These are phyloP conservation scores for Tilletia setariae DNA, from an alignment of 1,284 basidiomycete species.

Conservation along the genomic window DNA sequence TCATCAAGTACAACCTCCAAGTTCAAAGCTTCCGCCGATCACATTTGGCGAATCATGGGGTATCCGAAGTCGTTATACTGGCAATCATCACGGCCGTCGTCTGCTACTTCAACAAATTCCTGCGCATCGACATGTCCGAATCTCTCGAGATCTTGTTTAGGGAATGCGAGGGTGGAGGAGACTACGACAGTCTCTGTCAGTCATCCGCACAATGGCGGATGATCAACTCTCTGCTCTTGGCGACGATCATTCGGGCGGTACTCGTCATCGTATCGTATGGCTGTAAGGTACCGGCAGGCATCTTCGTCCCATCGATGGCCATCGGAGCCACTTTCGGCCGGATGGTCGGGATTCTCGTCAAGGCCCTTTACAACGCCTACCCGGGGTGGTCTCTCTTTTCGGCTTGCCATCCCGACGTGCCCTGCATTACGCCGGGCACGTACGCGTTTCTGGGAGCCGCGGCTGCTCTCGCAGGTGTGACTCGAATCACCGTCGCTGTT, in stretches of 20 bases:
- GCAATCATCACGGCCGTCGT: constrained; percentile 57
- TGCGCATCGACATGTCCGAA: constrained; percentile 90
- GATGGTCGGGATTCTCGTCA: constrained; percentile 77
- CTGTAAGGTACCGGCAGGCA: constrained; percentile 71
- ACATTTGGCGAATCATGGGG: constrained; percentile 62
- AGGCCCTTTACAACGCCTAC: constrained; percentile 70
- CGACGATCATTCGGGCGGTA: constrained; percentile 58
- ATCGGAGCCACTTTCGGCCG: constrained; percentile 95
- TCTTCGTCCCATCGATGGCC: constrained; percentile 93
- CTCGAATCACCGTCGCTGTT: constrained; percentile 79
- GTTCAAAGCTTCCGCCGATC: constrained; percentile 63
- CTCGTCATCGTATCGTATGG: constrained; percentile 91
- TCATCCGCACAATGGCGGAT: constrained; percentile 68
- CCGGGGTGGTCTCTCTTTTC: constrained; percentile 67
- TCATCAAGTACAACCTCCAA: constrained; percentile 78
- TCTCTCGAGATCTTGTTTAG: constrained; percentile 64
- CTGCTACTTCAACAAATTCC: constrained; percentile 87
- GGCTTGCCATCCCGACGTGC: constrained; percentile 34
- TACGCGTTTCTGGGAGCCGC: constrained; percentile 79
- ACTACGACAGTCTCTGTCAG: constrained; percentile 67
- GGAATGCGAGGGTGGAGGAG: constrained; percentile 61
- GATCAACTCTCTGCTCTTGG: constrained; percentile 66
- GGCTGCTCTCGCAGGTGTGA: constrained; percentile 71
- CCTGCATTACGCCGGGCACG: constrained; percentile 69
- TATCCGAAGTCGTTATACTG: constrained; percentile 79